phyloP scores from a whole-genome alignment of 2,329 filamentous ascomycete genomes.

The Coccinonectria pachysandricola region DNA sequence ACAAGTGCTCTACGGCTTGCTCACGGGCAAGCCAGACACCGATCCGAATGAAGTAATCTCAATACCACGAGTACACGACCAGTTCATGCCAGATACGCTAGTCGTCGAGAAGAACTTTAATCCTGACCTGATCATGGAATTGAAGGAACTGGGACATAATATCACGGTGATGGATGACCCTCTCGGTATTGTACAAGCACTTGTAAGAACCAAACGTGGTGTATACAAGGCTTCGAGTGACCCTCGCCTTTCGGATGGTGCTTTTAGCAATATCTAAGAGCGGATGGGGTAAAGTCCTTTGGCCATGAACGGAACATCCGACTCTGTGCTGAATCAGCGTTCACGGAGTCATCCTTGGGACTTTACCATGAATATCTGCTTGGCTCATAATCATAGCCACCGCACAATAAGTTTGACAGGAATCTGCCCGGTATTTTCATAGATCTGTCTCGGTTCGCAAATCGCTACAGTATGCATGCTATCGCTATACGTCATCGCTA shows the following conservation, averaged over 20 bases:
- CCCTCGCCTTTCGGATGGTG: too few relatives aligned
- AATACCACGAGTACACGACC: slow-evolving; percentile 75
- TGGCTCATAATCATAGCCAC: too few relatives aligned
- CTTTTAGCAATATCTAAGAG: slow-evolving; percentile 63
- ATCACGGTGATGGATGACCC: slow-evolving; percentile 57
- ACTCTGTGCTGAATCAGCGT: too few relatives aligned
- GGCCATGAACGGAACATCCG: slow-evolving; percentile 1
- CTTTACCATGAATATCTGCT: too few relatives aligned
- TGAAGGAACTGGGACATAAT: slow-evolving; percentile 58
- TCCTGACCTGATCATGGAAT: slow-evolving; percentile 50
- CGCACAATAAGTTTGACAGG: too few relatives aligned
- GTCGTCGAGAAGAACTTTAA: slow-evolving; percentile 61
- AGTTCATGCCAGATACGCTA: slow-evolving; percentile 62
- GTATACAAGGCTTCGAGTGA: slow-evolving; percentile 71
- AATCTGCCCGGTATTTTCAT: too few relatives aligned
- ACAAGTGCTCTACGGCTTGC: slow-evolving; percentile 61
- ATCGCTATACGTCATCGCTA: too few relatives aligned
- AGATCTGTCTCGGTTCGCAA: too few relatives aligned
- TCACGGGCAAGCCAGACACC: slow-evolving; percentile 51
- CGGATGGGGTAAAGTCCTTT: slow-evolving; percentile 42
- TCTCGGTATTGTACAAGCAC: slow-evolving; percentile 57
- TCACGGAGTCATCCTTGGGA: too few relatives aligned
- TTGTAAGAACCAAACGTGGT: slow-evolving; percentile 46
- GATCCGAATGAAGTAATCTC: slow-evolving; percentile 53
- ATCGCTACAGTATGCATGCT: too few relatives aligned